These are phyloP conservation scores for Yamadazyma friedrichii DNA, from an alignment of 1,139 yeast genomes.

Conservation along the genomic window DNA sequence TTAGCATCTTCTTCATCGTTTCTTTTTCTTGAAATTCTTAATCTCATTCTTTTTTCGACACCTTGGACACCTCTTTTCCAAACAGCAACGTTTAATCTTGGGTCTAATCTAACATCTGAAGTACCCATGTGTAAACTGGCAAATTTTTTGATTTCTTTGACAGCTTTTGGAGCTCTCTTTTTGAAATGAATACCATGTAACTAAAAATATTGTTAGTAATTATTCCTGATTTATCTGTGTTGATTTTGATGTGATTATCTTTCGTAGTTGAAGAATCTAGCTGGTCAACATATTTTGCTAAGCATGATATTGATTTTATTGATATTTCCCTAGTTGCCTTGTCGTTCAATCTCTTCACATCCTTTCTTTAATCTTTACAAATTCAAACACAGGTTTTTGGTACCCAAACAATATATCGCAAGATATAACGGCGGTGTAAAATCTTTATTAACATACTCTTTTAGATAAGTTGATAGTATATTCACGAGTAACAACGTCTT, in stretches of 20 bases:
- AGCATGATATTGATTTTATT: too few species aligned
- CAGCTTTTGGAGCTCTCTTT: slow-evolving; percentile 99
- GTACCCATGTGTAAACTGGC: slow-evolving; percentile 99
- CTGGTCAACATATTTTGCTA: too few species aligned
- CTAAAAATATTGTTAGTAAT: slow-evolving; percentile 50
- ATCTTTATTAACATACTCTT: slow-evolving; percentile 69
- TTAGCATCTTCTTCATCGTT: slow-evolving; percentile 99
- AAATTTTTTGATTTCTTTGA: slow-evolving; percentile 98
- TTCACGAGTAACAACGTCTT: slow-evolving; percentile 99
- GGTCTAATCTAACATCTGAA: slow-evolving; percentile 98
- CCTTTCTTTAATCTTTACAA: too few species aligned
- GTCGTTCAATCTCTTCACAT: too few species aligned
- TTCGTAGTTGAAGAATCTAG: too few species aligned
- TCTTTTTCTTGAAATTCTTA: slow-evolving; percentile 99
- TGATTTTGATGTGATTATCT: too few species aligned
- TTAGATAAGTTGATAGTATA: slow-evolving; percentile 99
- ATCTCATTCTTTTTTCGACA: slow-evolving; percentile 96
- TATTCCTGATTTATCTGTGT: too few species aligned
- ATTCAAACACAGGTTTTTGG: too few species aligned
- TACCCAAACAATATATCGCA: too few species aligned
- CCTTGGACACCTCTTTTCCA: slow-evolving; percentile 99
- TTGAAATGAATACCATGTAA: slow-evolving; percentile 98
- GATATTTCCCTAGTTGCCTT: too few species aligned
- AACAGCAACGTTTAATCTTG: slow-evolving; percentile 96
- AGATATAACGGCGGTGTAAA: too few species aligned